Conservation (phyloP, 768 basidiomycete species). For the Kwoniella sp. region DNA sequence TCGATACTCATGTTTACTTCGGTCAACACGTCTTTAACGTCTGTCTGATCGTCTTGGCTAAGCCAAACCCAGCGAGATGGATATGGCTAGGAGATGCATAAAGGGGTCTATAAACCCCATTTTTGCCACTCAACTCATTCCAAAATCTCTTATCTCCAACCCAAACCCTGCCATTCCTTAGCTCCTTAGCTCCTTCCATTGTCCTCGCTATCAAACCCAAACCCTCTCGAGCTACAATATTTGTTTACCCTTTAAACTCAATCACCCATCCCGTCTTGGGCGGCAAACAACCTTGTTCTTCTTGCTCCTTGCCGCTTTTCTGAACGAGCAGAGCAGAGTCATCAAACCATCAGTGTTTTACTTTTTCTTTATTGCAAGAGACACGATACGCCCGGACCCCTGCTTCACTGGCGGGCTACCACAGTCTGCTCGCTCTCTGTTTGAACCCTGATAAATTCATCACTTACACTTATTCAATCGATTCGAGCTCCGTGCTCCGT, state of each 20-base stretch:
- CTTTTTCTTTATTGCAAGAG: too few species aligned
- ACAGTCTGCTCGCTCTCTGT: neutral
- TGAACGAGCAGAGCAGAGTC: too few species aligned
- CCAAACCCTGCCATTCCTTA: neutral
- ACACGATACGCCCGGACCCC: neutral
- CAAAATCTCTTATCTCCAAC: slow-evolving; percentile 1
- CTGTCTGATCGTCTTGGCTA: neutral
- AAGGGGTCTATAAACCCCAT: neutral
- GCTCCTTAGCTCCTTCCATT: neutral
- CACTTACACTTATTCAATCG: neutral
- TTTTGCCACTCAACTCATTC: neutral
- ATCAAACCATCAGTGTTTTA: too few species aligned
- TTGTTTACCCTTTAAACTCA: neutral
- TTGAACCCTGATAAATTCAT: neutral
- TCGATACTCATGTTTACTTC: neutral
- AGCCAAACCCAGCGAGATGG: neutral
- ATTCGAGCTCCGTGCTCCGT: neutral
- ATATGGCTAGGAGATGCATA: neutral
- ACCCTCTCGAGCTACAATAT: neutral
- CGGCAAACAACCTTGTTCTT: neutral
- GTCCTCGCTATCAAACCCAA: slow-evolving; percentile 1
- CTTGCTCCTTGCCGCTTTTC: too few species aligned
- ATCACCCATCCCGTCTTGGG: neutral
- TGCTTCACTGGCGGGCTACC: neutral
- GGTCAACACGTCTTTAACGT: neutral